Conservation (phyloP, 73 alveolate genomes). For the Symbiodinium natans region DNA sequence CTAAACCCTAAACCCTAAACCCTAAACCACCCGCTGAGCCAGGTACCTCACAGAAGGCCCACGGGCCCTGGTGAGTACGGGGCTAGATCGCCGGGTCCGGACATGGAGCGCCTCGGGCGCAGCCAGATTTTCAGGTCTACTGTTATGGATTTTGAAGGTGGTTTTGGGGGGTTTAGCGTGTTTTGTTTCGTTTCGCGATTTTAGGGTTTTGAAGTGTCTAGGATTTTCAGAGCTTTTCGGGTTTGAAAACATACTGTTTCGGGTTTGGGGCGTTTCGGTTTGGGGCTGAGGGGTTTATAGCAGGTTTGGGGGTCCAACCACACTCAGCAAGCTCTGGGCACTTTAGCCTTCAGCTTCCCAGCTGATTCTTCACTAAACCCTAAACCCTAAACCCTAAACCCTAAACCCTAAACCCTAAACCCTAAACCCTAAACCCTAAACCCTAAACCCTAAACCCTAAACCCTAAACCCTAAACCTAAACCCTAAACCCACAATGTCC, state of each 20-base stretch:
- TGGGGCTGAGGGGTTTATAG: not conserved
- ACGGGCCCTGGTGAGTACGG: constrained; percentile 50
- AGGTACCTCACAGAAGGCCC: constrained; percentile 82
- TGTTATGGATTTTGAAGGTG: not conserved
- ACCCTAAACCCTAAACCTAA: too few relatives aligned
- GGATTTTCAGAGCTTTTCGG: not conserved
- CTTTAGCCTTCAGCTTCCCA: too few relatives aligned
- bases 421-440: not conserved
- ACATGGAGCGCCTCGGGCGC: constrained; percentile 48
- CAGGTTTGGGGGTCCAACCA: too few relatives aligned
- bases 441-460: too few relatives aligned
- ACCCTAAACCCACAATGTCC: too few relatives aligned
- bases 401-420: not conserved
- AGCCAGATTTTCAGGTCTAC: not conserved
- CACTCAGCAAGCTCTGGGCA: too few relatives aligned
- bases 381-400: not conserved
- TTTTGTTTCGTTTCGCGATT: not conserved
- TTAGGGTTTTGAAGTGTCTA: not conserved
- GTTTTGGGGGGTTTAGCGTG: not conserved
- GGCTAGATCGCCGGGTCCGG: constrained; percentile 73
- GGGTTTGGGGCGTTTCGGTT: not conserved
- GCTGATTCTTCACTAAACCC: too few relatives aligned
- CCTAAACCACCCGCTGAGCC: too few relatives aligned
- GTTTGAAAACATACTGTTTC: too few relatives aligned
- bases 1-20: too few relatives aligned